Evolutionary conservation across 768 basidiomycete species (phyloP).

Genomic region (Lactarius indigo): DNA sequence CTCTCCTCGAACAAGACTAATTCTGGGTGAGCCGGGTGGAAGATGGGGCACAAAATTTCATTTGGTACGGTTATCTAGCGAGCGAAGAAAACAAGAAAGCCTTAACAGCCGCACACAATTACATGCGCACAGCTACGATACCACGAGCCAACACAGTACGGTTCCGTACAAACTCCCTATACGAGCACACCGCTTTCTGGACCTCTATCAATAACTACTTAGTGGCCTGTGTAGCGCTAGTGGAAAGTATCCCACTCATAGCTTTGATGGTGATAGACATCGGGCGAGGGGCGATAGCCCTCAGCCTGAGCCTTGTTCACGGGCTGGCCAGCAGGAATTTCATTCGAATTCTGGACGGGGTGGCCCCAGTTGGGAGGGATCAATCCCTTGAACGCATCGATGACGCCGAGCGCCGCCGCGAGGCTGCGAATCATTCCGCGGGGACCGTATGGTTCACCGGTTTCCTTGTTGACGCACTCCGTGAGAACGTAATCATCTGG

Average conservation of each 20-base stretch:
- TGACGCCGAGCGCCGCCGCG: slow-evolving; percentile 14
- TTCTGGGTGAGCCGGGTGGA: no score
- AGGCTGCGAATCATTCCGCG: slow-evolving; percentile 24
- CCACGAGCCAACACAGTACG: no score
- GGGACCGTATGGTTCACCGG: slow-evolving; percentile 16
- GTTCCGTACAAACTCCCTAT: no score
- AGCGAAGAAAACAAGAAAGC: no score
- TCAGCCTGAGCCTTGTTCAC: neutral
- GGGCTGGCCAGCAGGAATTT: neutral
- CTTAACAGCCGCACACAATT: no score
- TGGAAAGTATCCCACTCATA: neutral
- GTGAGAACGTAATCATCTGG: slow-evolving; percentile 19
- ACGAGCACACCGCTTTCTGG: no score
- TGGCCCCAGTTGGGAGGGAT: slow-evolving; percentile 22
- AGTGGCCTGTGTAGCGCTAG: neutral
- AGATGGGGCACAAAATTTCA: no score
- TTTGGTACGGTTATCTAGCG: no score
- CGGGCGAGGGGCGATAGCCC: neutral
- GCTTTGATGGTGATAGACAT: neutral
- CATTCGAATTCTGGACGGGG: neutral
- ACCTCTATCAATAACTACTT: no score
- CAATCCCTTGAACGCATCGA: slow-evolving; percentile 6
- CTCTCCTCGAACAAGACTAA: no score
- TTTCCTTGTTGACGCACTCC: slow-evolving; percentile 7
- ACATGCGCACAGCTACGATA: no score